A percentile compares a stretch with the other conserved stretches of the same genome.
Conservation (phyloP, 1,284 basidiomycete genomes). For the Boletus albobrunnescens region DNA sequence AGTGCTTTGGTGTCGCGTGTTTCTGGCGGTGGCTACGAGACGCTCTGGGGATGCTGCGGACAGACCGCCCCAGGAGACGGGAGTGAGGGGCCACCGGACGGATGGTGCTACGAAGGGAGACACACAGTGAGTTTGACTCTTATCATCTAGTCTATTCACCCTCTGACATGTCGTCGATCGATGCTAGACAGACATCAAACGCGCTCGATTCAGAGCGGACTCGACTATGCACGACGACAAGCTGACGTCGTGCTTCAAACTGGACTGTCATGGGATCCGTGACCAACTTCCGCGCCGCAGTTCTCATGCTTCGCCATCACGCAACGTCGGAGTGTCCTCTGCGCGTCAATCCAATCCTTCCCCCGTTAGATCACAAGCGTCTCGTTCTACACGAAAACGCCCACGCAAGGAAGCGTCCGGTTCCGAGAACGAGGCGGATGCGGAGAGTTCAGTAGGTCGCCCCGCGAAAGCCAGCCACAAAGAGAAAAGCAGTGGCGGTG, state of each 20-base stretch:
- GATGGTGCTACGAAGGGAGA: constrained; percentile 78
- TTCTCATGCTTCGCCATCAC: constrained; percentile 4
- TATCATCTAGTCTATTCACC: too few relatives aligned
- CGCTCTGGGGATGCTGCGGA: constrained; percentile 67
- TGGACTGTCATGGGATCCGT: constrained; percentile 49
- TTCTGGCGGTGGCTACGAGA: constrained; percentile 41
- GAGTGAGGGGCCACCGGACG: constrained; percentile 74
- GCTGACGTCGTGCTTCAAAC: constrained; percentile 52
- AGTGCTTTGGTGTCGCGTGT: constrained; percentile 49
- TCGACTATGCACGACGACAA: constrained; percentile 65
- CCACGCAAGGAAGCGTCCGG: constrained; percentile 17
- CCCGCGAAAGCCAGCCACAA: constrained; percentile 10
- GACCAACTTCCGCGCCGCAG: constrained; percentile 30
- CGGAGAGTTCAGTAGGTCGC: constrained; percentile 3
- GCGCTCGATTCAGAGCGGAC: constrained; percentile 72
- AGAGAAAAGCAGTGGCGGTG: too few relatives aligned
- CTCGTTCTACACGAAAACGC: constrained; percentile 22
- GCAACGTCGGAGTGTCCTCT: constrained; percentile 8
- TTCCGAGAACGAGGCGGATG: constrained; percentile 26
- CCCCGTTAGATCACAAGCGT: constrained; percentile 23
- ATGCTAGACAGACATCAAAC: constrained; percentile 60
- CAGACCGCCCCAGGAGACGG: constrained; percentile 67
- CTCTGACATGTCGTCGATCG: background rate
- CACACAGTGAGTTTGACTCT: constrained; percentile 55
- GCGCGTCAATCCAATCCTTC: constrained; percentile 26